Evolutionary conservation across 176 grass and related monocot species (phyloP), one percentile per base, ranked within the genome.

Genomic region (Cenchrus americanus): DNA sequence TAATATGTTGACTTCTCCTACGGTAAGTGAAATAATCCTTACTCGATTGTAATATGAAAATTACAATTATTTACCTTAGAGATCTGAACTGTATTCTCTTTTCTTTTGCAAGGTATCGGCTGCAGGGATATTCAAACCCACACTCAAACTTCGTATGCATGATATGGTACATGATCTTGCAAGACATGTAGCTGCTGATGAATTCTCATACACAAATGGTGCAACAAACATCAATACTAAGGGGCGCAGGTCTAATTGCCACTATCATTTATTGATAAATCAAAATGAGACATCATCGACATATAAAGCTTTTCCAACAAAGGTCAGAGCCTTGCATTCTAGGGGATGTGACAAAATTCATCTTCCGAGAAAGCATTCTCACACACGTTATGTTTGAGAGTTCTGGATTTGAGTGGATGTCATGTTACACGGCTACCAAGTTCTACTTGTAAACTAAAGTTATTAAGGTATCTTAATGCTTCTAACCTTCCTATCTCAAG

Each of bases 131-230:
- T 30, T 30, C 27, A 30, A 30, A 7, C 7, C 57, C 58, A 48
- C 75, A 3, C 1, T 30, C 0, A 78, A 0, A 11, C 14, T 48
- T 6, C 75, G 9, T 1, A 82, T 92, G 66, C 83, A 89, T 70
- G 77, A 83, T 40, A 44, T 92, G 50, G 78, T 92, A 6, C 83
- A 89, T 34, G 86, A 89, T n/a, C 80, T 88, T 75, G 86, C 90
- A 58, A 69, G 30, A 67, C 7, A 23, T 83, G 59, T 92, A 63
- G 79, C 83, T 55, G 59, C 8, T 17, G 67, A 92, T 51, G 90
- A 92, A 86, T 57, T n/a, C n/a, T n/a, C n/a, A n/a, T n/a, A n/a
- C n/a, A n/a, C n/a, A n/a, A n/a, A n/a, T n/a, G n/a, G n/a, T n/a
- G n/a, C n/a, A n/a, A n/a, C n/a, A n/a, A n/a, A n/a, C n/a, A n/a